Percentiles rank a stretch among this genome's conserved stretches.
Conservation (phyloP, 2,329 filamentous ascomycete species). For the Pseudophaeomoniella oleicola region DNA sequence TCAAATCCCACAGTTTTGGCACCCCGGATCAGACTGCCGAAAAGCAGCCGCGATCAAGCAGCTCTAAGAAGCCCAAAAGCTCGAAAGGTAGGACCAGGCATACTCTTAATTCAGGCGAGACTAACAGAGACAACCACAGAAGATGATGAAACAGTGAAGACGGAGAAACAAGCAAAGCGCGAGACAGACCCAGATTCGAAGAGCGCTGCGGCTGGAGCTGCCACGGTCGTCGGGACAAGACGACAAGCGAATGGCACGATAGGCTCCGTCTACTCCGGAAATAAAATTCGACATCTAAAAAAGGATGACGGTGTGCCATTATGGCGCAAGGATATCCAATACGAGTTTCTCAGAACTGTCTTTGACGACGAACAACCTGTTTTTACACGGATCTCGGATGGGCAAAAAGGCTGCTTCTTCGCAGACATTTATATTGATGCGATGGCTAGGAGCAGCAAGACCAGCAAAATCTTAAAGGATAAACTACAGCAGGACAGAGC, state of each 20-base stretch:
- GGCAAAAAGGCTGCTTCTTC: conserved; percentile 59
- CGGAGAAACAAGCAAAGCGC: conserved; percentile 5
- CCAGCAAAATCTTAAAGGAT: conserved; percentile 94
- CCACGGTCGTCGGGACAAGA: conserved; percentile 31
- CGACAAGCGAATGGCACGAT: conserved; percentile 52
- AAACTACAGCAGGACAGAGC: conserved; percentile 86
- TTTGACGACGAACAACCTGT: conserved; percentile 49
- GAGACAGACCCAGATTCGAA: conserved; percentile 20
- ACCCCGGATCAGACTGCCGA: neutral
- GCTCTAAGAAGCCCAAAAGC: neutral
- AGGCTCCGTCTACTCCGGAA: conserved; percentile 52
- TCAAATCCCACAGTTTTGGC: neutral
- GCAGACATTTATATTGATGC: conserved; percentile 96
- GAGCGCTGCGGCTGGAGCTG: conserved; percentile 13
- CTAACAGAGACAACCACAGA: conserved; percentile 1
- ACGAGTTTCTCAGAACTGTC: conserved; percentile 47
- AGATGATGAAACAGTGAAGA: conserved; percentile 5
- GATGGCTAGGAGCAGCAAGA: conserved; percentile 97
- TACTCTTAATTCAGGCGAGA: neutral
- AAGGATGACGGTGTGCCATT: conserved; percentile 53
- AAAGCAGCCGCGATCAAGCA: neutral
- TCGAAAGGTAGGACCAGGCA: neutral
- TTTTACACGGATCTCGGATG: conserved; percentile 87
- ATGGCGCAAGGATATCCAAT: conserved; percentile 55
- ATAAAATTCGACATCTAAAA: conserved; percentile 53